These are phyloP conservation scores for Nakataea oryzae DNA, from an alignment of 2,329 filamentous ascomycete species.

Conservation along the genomic window DNA sequence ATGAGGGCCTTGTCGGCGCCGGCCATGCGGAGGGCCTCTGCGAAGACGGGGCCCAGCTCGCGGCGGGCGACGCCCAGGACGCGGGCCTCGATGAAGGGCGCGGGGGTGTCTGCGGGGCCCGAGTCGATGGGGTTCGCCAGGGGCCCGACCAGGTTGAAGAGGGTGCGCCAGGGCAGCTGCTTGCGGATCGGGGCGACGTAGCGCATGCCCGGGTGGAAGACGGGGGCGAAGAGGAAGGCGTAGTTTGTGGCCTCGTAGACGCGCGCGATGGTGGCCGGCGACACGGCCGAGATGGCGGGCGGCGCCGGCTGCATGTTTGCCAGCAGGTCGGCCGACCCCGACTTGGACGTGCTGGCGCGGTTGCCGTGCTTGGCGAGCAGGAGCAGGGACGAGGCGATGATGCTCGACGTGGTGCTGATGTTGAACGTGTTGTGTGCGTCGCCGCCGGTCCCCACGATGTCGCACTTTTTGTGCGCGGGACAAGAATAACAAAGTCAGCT, in stretches of 20 bases:
- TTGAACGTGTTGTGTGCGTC: slow-evolving; percentile 98
- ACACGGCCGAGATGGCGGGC: slow-evolving; percentile 65
- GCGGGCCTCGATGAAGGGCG: slow-evolving; percentile 64
- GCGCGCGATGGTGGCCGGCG: slow-evolving; percentile 55
- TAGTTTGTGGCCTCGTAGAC: slow-evolving; percentile 82
- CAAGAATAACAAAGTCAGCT: background rate
- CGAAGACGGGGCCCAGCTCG: slow-evolving; percentile 81
- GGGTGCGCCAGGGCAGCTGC: slow-evolving; percentile 86
- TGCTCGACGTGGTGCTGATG: slow-evolving; percentile 89
- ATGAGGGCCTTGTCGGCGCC: slow-evolving; percentile 78
- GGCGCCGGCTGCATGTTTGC: slow-evolving; percentile 60
- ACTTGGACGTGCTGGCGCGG: slow-evolving; percentile 87
- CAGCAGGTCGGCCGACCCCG: slow-evolving; percentile 87
- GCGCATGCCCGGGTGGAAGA: slow-evolving; percentile 93
- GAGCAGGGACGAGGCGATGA: slow-evolving; percentile 75
- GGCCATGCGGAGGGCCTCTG: slow-evolving; percentile 66
- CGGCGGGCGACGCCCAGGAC: slow-evolving; percentile 87
- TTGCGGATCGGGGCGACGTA: slow-evolving; percentile 77
- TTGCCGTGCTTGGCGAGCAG: slow-evolving; percentile 94
- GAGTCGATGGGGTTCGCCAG: slow-evolving; percentile 78
- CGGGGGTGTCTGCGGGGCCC: slow-evolving; percentile 2
- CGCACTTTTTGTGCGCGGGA: slow-evolving; percentile 38
- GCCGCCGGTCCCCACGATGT: slow-evolving; percentile 95
- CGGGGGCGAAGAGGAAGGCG: slow-evolving; percentile 88
- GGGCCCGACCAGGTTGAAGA: slow-evolving; percentile 94